These are phyloP conservation scores for Pythium insidiosum DNA, from an alignment of 352 stramenopile genomes.

Conservation along the genomic window DNA sequence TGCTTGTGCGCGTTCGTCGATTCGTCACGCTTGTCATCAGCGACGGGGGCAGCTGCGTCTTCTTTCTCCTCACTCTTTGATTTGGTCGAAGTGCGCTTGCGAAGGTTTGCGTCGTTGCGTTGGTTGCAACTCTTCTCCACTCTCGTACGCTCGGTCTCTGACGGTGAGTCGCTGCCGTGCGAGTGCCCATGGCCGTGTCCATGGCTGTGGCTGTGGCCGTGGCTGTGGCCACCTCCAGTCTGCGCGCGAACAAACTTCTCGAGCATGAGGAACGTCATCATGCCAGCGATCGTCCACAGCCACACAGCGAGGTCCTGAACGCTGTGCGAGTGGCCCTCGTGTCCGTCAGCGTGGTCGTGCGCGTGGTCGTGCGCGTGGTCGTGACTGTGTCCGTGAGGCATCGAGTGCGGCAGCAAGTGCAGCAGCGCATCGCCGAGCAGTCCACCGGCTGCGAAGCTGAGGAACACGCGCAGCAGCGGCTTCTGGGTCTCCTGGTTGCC, in stretches of 20 bases:
- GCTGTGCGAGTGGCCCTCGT: conserved; percentile 42
- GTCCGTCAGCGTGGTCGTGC: conserved; percentile 25
- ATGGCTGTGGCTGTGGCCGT: conserved; percentile 16
- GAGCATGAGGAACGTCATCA: conserved; percentile 72
- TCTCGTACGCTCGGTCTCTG: no score
- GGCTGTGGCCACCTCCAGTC: conserved; percentile 22
- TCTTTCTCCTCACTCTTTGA: conserved; percentile 16
- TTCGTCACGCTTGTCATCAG: conserved; percentile 7
- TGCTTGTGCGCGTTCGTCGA: conserved; percentile 16
- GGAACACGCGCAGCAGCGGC: conserved; percentile 69
- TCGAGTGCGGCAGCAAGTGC: conserved; percentile 86
- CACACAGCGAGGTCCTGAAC: conserved; percentile 59
- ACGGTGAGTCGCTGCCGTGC: no score
- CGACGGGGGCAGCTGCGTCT: no score
- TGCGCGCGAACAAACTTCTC: conserved; percentile 77
- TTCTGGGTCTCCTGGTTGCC: conserved; percentile 51
- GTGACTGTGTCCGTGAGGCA: conserved; percentile 25
- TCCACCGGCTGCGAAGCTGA: conserved; percentile 84
- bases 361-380: conserved; percentile 16
- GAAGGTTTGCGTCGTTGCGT: conserved; percentile 18
- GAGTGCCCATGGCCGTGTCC: conserved; percentile 19
- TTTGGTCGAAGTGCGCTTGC: conserved; percentile 28
- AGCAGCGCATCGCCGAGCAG: conserved; percentile 87
- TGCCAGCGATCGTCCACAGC: conserved; percentile 67
- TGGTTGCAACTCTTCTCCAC: conserved; percentile 1